Base-by-base conservation (phyloP, 2,329 filamentous ascomycete species). In the Ascochyta viciae-villosae region DNA sequence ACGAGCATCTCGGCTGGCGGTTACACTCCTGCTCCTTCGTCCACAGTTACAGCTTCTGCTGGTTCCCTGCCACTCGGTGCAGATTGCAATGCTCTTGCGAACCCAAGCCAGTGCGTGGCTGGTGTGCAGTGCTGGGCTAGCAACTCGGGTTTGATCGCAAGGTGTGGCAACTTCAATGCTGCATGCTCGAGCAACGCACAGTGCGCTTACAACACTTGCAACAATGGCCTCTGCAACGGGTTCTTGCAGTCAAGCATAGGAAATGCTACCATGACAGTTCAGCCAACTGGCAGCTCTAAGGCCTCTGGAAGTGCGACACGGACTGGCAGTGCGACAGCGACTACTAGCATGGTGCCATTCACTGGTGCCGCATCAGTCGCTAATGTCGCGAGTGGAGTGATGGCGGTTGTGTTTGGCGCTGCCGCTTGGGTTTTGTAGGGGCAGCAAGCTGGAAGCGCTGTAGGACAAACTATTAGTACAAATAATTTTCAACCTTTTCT, bases 111-210 rank as follows among this genome's bases (percentile, higher is more conserved):
- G 51, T 66, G 65, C 19, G 49, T 37, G 1, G 40, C 31, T 6
- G 61, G 54, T 26, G 54, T 52, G 2, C 39, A 64, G 24, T 65
- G 63, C 52, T 65, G 50, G 48, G 63, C 61, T 5, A 60, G 50
- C 39, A 64, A 64, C 24, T 38, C 63, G 2, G 51, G 50, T 6
- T 31, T 62, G 12, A 61, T 61, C 2, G 48, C 61, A 0, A 26
- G 16, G 9, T 65, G 63, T 40, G 63, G 63, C 6, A 65, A 65
- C 53, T 65, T 65, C 51, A 60, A 65, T 22, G 63, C 63, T 6
- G 54, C 34, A 6, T 65, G 63, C 34, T 23, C 23, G 1, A 54
- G 41, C 55, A 31, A 65, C 23, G 38, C 48, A 31, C 52, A 65
- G 49, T 65, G 63, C 39, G 61, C 63, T 8, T 64, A 41, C 40